Base-by-base conservation (phyloP, 192 early-diverging fungal species). In the Neocallimastix lanati region DNA sequence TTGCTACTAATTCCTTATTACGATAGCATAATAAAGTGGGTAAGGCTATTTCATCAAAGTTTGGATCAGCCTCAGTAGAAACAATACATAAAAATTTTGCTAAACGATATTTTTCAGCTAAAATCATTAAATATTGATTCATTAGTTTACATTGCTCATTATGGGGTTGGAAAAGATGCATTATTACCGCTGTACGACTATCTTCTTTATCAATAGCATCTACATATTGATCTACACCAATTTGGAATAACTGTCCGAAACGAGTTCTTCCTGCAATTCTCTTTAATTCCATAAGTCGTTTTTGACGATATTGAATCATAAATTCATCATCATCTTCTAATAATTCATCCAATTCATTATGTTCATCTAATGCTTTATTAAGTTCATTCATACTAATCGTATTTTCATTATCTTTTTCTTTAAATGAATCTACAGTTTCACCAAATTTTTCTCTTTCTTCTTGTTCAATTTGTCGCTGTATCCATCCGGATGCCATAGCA, bases 11-110 rank as follows among this genome's bases (percentile, higher is more conserved):
- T 12, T 87, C 78, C 37, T 88, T 88, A 29, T 50, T 83, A 29
- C 82, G 38, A 80, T 90, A 90, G 14, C 81, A 84, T 28, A 90
- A 77, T 29, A 90, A 33, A 1, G 86, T 83, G 15, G 89, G 89
- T 77, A 88, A 78, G 5, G 86, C 86, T 27, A 90, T 81, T 14
- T 81, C 80, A 80, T 90, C 89, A 81, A 90, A 89, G 15, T 78
- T 79, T 29, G 81, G 77, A 79, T 90, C 88, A 12, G 89, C 89
- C 58, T 83, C 78, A 4, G 84, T 84, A 16, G 86, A 13, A 67
- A 67, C 16, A 9, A 67, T 67, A 67, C 50, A 67, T 67, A 67
- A 67, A 67, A 67, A 67, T 67, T 67, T 67, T 0, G 50, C 50
- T 67, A 67, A 67, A 67, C 50, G 50, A n/a, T 67, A 67, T 67